Percentiles rank a stretch among this genome's conserved stretches.
These are phyloP conservation scores for Trypanosoma avium DNA, from an alignment of 208 protist genomes.

Conservation along the genomic window DNA sequence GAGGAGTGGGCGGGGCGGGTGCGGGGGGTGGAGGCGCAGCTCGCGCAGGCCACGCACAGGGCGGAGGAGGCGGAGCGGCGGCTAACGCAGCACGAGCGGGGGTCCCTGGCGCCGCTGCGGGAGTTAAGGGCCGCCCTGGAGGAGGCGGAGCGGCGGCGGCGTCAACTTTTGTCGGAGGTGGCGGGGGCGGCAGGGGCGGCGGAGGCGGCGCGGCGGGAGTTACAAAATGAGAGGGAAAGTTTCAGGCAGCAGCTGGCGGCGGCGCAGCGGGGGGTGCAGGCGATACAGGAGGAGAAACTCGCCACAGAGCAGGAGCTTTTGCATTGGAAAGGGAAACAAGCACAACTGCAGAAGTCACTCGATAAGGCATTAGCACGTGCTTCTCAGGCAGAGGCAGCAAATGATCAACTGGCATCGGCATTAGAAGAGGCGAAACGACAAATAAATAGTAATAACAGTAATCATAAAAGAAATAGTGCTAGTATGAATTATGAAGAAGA, in stretches of 20 bases:
- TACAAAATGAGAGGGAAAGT: slow-evolving; percentile 7
- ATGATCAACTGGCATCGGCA: slow-evolving; percentile 13
- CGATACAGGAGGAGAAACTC: slow-evolving; percentile 7
- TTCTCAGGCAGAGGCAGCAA: slow-evolving; percentile 12
- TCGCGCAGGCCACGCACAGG: slow-evolving; percentile 48
- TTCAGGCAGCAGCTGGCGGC: slow-evolving; percentile 13
- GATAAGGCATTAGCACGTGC: slow-evolving; percentile 13
- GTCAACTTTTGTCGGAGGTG: slow-evolving; percentile 17
- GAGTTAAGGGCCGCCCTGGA: slow-evolving; percentile 60
- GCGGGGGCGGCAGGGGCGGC: slow-evolving; percentile 16
- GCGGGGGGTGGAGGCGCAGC: slow-evolving; percentile 48
- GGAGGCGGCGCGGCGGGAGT: slow-evolving; percentile 7
- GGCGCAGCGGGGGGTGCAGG: slow-evolving; percentile 21
- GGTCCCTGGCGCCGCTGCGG: slow-evolving; percentile 42
- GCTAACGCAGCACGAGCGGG: slow-evolving; percentile 49
- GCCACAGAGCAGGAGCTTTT: slow-evolving; percentile 8
- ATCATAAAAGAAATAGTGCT: no score
- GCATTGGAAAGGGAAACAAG: slow-evolving; percentile 4
- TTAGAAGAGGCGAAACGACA: slow-evolving; percentile 17
- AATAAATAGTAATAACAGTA: no score
- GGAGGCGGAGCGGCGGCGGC: slow-evolving; percentile 36
- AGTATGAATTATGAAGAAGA: no score
- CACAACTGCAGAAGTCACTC: slow-evolving; percentile 2
- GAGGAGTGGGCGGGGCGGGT: slow-evolving; percentile 56
- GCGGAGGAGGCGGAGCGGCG: slow-evolving; percentile 57